These are phyloP conservation scores for Globisporangium lucens DNA, from an alignment of 352 stramenopile species.

Conservation along the genomic window DNA sequence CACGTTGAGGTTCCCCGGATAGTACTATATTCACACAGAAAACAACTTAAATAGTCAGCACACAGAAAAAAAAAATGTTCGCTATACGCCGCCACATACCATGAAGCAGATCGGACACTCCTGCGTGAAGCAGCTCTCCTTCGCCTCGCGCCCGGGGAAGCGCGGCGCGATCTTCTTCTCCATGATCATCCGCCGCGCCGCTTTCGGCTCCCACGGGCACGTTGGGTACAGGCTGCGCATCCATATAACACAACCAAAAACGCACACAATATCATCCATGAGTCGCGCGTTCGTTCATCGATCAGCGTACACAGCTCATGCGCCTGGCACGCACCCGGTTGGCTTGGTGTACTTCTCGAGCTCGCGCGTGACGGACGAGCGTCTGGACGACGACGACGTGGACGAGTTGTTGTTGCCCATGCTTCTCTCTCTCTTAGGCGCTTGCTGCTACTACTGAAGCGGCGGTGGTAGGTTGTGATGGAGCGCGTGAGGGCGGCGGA, in stretches of 20 bases:
- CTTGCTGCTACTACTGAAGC: not conserved
- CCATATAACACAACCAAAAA: not conserved
- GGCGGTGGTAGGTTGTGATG: not conserved
- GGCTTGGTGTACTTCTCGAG: conserved; percentile 67
- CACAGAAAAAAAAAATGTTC: not conserved
- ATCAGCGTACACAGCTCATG: not conserved
- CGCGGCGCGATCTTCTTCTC: conserved; percentile 73
- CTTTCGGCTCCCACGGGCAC: conserved; percentile 75
- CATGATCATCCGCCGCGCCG: conserved; percentile 57
- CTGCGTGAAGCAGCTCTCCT: conserved; percentile 60
- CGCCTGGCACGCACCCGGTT: conserved; percentile 36
- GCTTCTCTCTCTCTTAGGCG: not conserved
- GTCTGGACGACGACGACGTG: conserved; percentile 42
- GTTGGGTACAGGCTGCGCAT: conserved; percentile 59
- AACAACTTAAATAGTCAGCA: not conserved
- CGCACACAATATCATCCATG: not conserved
- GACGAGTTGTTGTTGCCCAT: conserved; percentile 60
- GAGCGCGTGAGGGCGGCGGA: not conserved
- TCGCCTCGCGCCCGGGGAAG: conserved; percentile 56
- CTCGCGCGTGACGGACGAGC: conserved; percentile 42
- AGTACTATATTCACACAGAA: conserved; percentile 34
- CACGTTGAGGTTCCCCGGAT: conserved; percentile 56
- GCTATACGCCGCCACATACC: conserved; percentile 17
- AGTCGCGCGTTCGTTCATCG: not conserved
- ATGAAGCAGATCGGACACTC: conserved; percentile 88